Base-by-base conservation (phyloP, 306 rosid species). In the Cicer pinnatifidum region DNA sequence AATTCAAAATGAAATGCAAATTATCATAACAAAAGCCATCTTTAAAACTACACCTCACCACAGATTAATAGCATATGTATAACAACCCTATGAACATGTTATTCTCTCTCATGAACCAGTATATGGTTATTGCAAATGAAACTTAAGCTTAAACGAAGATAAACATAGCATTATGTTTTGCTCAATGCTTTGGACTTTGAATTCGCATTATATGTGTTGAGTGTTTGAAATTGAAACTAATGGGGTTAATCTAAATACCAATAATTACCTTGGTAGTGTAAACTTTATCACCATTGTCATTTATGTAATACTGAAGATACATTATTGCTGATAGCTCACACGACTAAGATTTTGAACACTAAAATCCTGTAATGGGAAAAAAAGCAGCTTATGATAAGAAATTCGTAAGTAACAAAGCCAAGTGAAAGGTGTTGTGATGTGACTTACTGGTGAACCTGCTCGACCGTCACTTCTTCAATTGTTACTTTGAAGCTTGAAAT, bases 271-370 rank as follows among this genome's bases (percentile, higher is more conserved):
- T 81, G 40, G 77, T 69, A 37, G 73, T 69, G 69, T 62, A 69
- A 51, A 75, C 80, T 51, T 80, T 80, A 35, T 81, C 81, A 43
- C 80, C 80, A 16, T 80, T 80, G 9, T 69, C 80, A 66, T 80
- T 80, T 75, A 75, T 81, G 73, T 81, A 81, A 63, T 1, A 62
- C 45, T 81, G 81, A 60, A 81, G 84, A 81, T 75, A 81, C 81
- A 81, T 81, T 52, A 37, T 69, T 13, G 44, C 43, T 40, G 54
- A 45, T 19, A 37, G 23, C 9, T 65, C 11, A 50, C 39, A 23
- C 74, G 45, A 50, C 45, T 15, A 47, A 1, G 46, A 69, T 56
- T 43, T 43, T 44, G 59, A 35, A 12, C 9, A 7, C 35, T 28
- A 38, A 54, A 71, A 54, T n/a, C 73, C 57, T 44, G 62, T 69